A percentile compares a stretch with the other conserved stretches of the same genome.
These are phyloP conservation scores for Santalum album DNA, from an alignment of 164 flowering plant species.

Conservation along the genomic window DNA sequence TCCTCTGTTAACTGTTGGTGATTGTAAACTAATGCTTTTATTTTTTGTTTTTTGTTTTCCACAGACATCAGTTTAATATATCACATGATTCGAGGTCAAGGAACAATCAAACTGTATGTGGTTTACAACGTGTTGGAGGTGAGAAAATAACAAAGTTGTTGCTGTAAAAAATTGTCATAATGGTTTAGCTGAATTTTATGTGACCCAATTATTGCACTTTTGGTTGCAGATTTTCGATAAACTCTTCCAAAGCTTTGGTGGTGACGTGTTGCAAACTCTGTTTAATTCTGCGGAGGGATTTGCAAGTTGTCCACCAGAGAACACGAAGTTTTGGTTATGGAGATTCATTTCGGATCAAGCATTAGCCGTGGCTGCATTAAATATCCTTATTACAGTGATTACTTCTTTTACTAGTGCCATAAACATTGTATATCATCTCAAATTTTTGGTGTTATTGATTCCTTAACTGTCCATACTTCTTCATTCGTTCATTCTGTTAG, in stretches of 20 bases:
- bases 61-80: conserved; percentile 97
- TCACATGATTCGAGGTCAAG: conserved; percentile 99
- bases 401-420: not conserved
- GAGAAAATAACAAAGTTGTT: conserved; percentile 6
- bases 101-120: conserved; percentile 90
- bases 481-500: conserved; percentile 91
- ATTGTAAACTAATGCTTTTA: not conserved
- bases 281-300: conserved; percentile 82
- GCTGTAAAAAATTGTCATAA: no score
- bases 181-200: not conserved
- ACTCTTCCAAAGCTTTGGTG: conserved; percentile 83
- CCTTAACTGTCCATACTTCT: conserved; percentile 63
- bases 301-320: conserved; percentile 62
- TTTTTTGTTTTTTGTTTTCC: conserved; percentile 8
- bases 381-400: conserved; percentile 55
- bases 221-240: conserved; percentile 86
- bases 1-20: not conserved
- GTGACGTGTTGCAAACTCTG: conserved; percentile 78
- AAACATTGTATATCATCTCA: not conserved
- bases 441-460: conserved; percentile 12
- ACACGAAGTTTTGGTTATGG: conserved; percentile 46
- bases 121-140: conserved; percentile 99
- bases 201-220: not conserved
- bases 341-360: conserved; percentile 66
- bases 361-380: conserved; percentile 65